Base-by-base conservation (phyloP, 768 basidiomycete species). In the Suillus subalutaceus region DNA sequence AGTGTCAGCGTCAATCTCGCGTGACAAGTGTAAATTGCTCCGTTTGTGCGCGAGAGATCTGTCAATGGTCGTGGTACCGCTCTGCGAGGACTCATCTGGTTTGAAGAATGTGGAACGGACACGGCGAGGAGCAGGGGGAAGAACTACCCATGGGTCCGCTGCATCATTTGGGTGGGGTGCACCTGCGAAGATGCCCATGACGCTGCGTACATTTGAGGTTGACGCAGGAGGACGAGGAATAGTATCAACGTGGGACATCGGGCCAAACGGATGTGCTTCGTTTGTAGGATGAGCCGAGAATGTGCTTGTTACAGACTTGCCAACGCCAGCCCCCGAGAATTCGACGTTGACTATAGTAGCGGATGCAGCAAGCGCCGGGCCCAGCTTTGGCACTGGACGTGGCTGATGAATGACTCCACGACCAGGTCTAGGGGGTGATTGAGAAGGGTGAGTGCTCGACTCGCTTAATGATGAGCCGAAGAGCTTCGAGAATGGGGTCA, bases 261-360 rank as follows among this genome's bases (percentile, higher is more conserved):
- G 59, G 16, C 65, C 61, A 37, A 57, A 37, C 35, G 55, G 32
- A 56, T 37, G 32, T 35, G 5, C 35, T 23, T 74, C 74, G 37
- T 68, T 69, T 55, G 68, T 37, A 16, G 76, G 71, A 62, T 76
- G 73, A 41, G 77, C 69, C 41, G 76, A 77, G 55, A 79, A 76
- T 56, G 83, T 73, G 63, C 78, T 85, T 26, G 85, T 83, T 63
- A 86, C 79, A 8, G 86, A 84, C 66, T 85, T 80, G n/a, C 88
- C 84, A 15, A 83, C 80, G 12, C 87, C 91, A 2, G 86, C 79
- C 4, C 92, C 90, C 4, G 89, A 92, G 77, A 98, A 99, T 81
- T 97, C 96, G 64, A 99, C 97, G 66, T 96, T 97, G 71, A 99
- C 96, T 2, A 94, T 96, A 59, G 93, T 96, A 2, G 92, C 83